Evolutionary conservation across 179 eudicot genomes (phyloP), one percentile per base, ranked within the genome.

Genomic region (Actinidia polygama): DNA sequence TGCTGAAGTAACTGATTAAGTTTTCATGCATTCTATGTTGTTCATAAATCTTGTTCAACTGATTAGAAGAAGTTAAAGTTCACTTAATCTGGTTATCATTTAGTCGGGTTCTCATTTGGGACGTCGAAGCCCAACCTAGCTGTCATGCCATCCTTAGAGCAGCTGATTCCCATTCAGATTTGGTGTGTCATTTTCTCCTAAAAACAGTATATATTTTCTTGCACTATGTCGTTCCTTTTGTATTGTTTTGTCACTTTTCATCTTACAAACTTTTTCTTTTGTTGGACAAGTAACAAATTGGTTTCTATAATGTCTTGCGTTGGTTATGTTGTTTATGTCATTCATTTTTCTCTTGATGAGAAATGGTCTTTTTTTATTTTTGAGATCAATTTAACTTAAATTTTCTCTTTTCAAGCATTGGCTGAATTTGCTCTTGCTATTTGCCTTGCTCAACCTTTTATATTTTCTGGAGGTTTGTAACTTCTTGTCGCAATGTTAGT

Each of bases 361-460:
- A 50, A 51, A 12, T 50, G 77, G 44, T 12, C 54, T 71, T 73
- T 9, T n/a, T n/a, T 5, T 4, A 51, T 53, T 53, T 73, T 24
- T 74, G 16, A 8, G 61, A 68, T 8, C 10, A 44, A 11, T 24
- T 49, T 51, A 63, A 78, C 46, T n/a, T 23, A 14, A 21, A 0
- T 63, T 78, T 63, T 47, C 30, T 59, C 36, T n/a, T 77, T 81
- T 78, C 83, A 97, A 98, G 89, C 91, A 62, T 85, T 95, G 83
- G 99, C 98, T 3, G 98, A 95, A 87, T 93, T 91, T 90, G 99
- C 99, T 79, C 94, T 97, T 83, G 98, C 98, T 47, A 95, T 93
- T 94, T 95, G 95, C 88, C 98, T 93, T 24, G 89, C 90, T 72
- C 98, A 95, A 82, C 98, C 98, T 51, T n/a, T n/a, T 94, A 98